Conservation (phyloP, 352 stramenopile species). For the Pythium scleroteichum region DNA sequence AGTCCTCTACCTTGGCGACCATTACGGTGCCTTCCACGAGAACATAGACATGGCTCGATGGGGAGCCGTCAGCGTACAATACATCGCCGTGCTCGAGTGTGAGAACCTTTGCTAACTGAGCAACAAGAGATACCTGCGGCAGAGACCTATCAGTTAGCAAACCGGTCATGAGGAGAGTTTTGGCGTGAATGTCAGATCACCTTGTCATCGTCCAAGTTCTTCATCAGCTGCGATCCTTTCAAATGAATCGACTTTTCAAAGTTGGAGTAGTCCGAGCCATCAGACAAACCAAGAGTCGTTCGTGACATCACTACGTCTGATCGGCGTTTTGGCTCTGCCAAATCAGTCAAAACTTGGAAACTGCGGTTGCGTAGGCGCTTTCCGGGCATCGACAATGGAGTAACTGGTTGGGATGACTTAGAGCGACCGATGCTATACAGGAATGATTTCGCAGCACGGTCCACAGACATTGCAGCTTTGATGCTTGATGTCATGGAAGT, state of each 20-base stretch:
- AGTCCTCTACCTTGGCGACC: constrained; percentile 31
- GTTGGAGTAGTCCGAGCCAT: constrained; percentile 66
- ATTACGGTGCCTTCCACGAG: constrained; percentile 73
- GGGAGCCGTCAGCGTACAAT: constrained; percentile 48
- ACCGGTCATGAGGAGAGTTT: too few relatives aligned
- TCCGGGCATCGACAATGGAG: constrained; percentile 35
- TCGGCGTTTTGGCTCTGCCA: constrained; percentile 10
- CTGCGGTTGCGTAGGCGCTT: constrained; percentile 48
- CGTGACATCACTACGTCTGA: constrained; percentile 36
- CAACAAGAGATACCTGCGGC: constrained; percentile 69
- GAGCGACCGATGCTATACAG: constrained; percentile 68
- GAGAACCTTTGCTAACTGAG: constrained; percentile 67
- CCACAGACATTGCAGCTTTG: constrained; percentile 67
- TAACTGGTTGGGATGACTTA: constrained; percentile 31
- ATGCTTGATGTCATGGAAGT: constrained; percentile 62
- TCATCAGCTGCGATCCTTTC: constrained; percentile 82
- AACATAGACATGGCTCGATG: constrained; percentile 58
- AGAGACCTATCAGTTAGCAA: too few relatives aligned
- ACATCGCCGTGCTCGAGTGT: constrained; percentile 57
- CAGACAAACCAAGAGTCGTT: constrained; percentile 23
- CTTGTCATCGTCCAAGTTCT: constrained; percentile 83
- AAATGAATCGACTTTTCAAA: constrained; percentile 88
- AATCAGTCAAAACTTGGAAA: constrained; percentile 27
- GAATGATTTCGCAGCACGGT: constrained; percentile 71
- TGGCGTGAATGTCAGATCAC: constrained; percentile 8